phyloP scores from a whole-genome alignment of 305 asterid genomes.

The Euphrasia arctica region DNA sequence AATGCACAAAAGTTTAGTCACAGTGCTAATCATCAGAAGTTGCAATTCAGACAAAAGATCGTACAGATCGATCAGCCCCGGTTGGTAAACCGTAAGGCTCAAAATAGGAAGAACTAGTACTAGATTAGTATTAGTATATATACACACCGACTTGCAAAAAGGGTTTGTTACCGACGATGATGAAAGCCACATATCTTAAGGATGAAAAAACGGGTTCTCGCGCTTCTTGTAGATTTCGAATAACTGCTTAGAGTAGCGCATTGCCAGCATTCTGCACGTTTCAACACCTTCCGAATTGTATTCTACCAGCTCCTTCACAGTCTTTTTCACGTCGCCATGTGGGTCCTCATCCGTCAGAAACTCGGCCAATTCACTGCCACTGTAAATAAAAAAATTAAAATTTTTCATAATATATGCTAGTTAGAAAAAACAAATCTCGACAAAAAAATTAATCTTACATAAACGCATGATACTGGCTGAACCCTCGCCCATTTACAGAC shows the following conservation, averaged over 20 bases:
- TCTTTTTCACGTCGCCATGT: slow-evolving; percentile 40
- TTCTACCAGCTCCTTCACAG: slow-evolving; percentile 46
- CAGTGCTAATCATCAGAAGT: neutral
- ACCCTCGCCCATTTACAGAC: slow-evolving; percentile 46
- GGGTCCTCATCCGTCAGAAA: slow-evolving; percentile 54
- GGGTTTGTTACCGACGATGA: no score
- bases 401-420: neutral
- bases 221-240: slow-evolving; percentile 46
- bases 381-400: slow-evolving; percentile 15
- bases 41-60: neutral
- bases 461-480: slow-evolving; percentile 48
- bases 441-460: slow-evolving; percentile 30
- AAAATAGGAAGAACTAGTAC: neutral
- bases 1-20: no score
- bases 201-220: slow-evolving; percentile 50
- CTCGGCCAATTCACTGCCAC: slow-evolving; percentile 54
- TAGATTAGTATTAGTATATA: no score
- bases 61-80: neutral
- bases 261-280: slow-evolving; percentile 42
- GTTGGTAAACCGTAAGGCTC: neutral
- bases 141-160: no score
- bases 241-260: slow-evolving; percentile 53
- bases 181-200: slow-evolving; percentile 1
- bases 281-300: slow-evolving; percentile 38
- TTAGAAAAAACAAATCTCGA: no score